These are phyloP conservation scores for Trypanosomatidae sp. DNA, from an alignment of 208 protist genomes.

Conservation along the genomic window DNA sequence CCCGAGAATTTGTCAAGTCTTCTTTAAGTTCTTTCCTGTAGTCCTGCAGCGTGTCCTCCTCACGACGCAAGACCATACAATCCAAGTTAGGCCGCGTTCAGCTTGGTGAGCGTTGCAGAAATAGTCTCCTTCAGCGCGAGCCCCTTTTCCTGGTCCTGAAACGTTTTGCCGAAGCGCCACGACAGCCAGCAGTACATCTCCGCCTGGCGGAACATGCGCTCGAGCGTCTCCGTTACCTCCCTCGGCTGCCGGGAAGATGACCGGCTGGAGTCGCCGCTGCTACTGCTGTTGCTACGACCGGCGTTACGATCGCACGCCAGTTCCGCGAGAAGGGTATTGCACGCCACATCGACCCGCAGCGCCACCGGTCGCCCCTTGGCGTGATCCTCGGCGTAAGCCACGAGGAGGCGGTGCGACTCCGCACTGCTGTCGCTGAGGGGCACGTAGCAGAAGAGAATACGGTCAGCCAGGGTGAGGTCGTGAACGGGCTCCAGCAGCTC, in stretches of 20 bases:
- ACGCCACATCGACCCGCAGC: slow-evolving; percentile 45
- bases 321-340: slow-evolving; percentile 10
- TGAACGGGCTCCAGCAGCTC: slow-evolving; percentile 49
- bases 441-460: slow-evolving; percentile 74
- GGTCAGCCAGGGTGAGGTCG: slow-evolving; percentile 50
- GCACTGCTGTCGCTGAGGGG: slow-evolving; percentile 55
- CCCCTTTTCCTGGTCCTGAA: slow-evolving; percentile 51
- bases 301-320: background rate
- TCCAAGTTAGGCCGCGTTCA: slow-evolving; percentile 1
- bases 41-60: too few relatives aligned
- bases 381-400: slow-evolving; percentile 53
- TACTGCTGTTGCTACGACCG: too few relatives aligned
- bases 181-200: slow-evolving; percentile 89
- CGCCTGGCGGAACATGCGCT: slow-evolving; percentile 54
- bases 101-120: slow-evolving; percentile 28
- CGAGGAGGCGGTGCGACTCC: slow-evolving; percentile 46
- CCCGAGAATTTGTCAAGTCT: too few relatives aligned
- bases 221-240: slow-evolving; percentile 14
- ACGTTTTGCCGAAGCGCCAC: slow-evolving; percentile 79
- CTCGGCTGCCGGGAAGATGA: background rate
- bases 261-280: too few relatives aligned
- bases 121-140: slow-evolving; percentile 38
- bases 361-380: slow-evolving; percentile 33
- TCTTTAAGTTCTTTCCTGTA: too few relatives aligned
- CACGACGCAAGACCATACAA: too few relatives aligned